Evolutionary conservation across 306 rosid species (phyloP).

Genomic region (Gillenia trifoliata): DNA sequence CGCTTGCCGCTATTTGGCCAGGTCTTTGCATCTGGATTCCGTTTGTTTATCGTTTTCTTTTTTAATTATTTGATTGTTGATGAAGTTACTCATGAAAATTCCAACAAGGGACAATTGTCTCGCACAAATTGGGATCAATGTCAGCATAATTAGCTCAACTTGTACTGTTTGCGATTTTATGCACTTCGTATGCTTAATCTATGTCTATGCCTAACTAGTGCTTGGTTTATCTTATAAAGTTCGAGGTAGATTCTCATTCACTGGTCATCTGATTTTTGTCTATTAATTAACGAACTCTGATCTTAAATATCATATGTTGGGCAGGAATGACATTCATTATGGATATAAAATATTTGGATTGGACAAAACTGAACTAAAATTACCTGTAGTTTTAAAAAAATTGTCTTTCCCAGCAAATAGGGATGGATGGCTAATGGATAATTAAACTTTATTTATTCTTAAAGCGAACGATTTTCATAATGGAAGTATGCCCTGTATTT

Average conservation of each 20-base stretch:
- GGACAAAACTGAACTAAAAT: neutral
- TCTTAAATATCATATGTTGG: neutral
- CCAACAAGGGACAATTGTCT: too few species aligned
- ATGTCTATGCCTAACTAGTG: neutral
- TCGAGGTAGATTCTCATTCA: neutral
- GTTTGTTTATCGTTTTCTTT: neutral
- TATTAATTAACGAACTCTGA: neutral
- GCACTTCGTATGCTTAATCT: neutral
- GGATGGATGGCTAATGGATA: neutral
- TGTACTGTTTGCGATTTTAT: neutral
- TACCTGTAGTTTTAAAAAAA: neutral
- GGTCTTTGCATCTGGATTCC: constrained; percentile 18
- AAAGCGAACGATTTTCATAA: neutral
- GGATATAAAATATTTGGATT: neutral
- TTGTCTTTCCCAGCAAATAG: neutral
- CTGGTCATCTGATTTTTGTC: neutral
- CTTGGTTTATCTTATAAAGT: neutral
- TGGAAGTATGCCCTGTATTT: neutral
- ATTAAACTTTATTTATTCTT: neutral
- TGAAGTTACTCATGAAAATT: neutral
- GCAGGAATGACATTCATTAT: neutral
- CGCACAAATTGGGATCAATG: too few species aligned
- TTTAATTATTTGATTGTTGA: neutral
- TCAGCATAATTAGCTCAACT: too few species aligned
- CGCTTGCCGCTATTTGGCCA: constrained; percentile 43